Evolutionary conservation across 1,284 basidiomycete species (phyloP).

Genomic region (Trametes versicolor): DNA sequence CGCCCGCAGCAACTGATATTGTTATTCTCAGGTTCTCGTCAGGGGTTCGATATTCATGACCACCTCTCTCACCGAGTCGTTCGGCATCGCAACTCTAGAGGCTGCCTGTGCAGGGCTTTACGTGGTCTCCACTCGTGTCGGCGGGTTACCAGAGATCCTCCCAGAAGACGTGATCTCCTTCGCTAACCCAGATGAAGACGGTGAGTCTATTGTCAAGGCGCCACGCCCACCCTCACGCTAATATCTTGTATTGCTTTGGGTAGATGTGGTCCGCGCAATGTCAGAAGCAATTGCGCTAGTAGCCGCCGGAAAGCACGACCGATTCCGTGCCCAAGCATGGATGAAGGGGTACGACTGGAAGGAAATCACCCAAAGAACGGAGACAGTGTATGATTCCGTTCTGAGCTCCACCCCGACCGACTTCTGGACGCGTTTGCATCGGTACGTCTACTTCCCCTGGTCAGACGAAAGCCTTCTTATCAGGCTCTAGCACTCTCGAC

Average conservation of each 20-base stretch:
- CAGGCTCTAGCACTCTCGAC: constrained; percentile 64
- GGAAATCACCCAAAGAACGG: constrained; percentile 83
- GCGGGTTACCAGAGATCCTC: constrained; percentile 95
- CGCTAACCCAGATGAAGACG: constrained; percentile 88
- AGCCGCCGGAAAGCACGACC: constrained; percentile 77
- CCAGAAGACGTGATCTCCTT: constrained; percentile 96
- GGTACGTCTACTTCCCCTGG: constrained; percentile 52
- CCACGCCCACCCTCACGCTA: not conserved
- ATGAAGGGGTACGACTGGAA: constrained; percentile 88
- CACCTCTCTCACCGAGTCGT: constrained; percentile 96
- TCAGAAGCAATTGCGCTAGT: constrained; percentile 84
- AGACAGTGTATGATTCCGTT: constrained; percentile 83
- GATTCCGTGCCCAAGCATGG: constrained; percentile 78
- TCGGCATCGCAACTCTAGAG: constrained; percentile 96
- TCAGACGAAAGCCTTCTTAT: constrained; percentile 1
- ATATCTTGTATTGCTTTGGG: not conserved
- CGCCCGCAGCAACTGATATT: not conserved
- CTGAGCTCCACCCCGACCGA: constrained; percentile 67
- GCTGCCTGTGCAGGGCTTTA: constrained; percentile 96
- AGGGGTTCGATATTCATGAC: constrained; percentile 94
- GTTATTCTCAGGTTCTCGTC: constrained; percentile 69
- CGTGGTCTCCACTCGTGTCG: constrained; percentile 94
- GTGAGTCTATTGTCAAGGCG: constrained; percentile 43
- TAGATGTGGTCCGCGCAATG: constrained; percentile 89
- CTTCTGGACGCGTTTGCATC: constrained; percentile 74